Percentiles rank a stretch among this genome's conserved stretches.
These are phyloP conservation scores for Circinella minor DNA, from an alignment of 371 early-diverging fungal species.

Conservation along the genomic window DNA sequence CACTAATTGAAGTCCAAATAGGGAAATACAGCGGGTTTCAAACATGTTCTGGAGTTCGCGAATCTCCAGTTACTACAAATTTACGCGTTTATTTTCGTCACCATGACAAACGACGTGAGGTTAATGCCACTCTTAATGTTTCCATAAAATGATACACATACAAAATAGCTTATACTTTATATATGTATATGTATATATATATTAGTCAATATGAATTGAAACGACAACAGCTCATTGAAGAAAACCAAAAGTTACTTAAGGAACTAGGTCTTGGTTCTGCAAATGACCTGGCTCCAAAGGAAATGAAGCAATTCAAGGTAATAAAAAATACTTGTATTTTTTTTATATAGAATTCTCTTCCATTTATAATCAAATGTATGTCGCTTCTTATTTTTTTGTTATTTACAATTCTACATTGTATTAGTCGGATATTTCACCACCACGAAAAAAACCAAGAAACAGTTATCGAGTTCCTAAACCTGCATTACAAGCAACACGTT, in stretches of 20 bases:
- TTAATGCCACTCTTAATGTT: no score
- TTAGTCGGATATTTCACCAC: slow-evolving; percentile 12
- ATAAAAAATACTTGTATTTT: background rate
- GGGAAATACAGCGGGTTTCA: no score
- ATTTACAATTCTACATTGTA: background rate
- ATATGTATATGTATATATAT: background rate
- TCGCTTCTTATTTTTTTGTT: background rate
- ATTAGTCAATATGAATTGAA: slow-evolving; percentile 45
- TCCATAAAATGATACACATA: background rate
- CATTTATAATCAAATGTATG: background rate
- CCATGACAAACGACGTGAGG: no score
- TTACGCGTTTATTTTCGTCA: no score
- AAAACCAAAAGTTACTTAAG: slow-evolving; percentile 42
- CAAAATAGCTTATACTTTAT: background rate
- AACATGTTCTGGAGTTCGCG: no score
- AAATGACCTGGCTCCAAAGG: background rate
- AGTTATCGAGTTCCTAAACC: slow-evolving; percentile 7
- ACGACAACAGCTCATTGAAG: slow-evolving; percentile 42
- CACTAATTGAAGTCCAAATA: no score
- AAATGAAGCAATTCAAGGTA: slow-evolving; percentile 11
- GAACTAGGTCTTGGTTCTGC: slow-evolving; percentile 34
- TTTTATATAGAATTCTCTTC: no score
- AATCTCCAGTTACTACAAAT: no score
- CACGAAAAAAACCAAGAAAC: slow-evolving; percentile 19
- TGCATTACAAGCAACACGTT: slow-evolving; percentile 21